phyloP scores from a whole-genome alignment of 1,284 basidiomycete genomes.

The Hypsizygus ulmarius region DNA sequence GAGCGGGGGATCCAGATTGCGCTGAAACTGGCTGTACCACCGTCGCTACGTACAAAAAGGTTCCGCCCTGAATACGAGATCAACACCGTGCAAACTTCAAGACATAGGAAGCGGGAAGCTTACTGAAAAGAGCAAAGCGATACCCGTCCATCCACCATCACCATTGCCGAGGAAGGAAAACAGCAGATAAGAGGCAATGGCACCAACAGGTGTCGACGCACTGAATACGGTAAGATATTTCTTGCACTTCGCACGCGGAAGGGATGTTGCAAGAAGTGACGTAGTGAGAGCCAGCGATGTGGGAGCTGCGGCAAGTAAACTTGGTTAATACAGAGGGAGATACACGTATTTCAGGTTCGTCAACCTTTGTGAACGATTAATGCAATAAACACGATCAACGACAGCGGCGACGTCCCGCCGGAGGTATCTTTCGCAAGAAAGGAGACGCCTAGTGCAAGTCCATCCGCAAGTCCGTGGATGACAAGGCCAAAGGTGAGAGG shows the following conservation, averaged over 20 bases:
- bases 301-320: slow-evolving; percentile 54
- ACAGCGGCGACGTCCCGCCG: slow-evolving; percentile 44
- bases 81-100: neutral
- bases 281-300: slow-evolving; percentile 83
- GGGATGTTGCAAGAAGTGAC: slow-evolving; percentile 71
- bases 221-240: slow-evolving; percentile 78
- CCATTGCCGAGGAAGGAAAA: slow-evolving; percentile 56
- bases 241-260: slow-evolving; percentile 67
- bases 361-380: slow-evolving; percentile 87
- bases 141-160: slow-evolving; percentile 61
- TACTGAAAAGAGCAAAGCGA: slow-evolving; percentile 78
- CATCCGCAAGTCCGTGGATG: slow-evolving; percentile 87
- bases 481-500: slow-evolving; percentile 82
- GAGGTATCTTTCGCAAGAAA: slow-evolving; percentile 39
- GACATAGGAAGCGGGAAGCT: slow-evolving; percentile 23
- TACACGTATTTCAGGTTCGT: slow-evolving; percentile 1
- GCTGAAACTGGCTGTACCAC: slow-evolving; percentile 76
- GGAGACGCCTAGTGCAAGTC: slow-evolving; percentile 84
- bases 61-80: slow-evolving; percentile 67
- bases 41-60: slow-evolving; percentile 93
- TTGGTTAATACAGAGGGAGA: slow-evolving; percentile 1
- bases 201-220: slow-evolving; percentile 74
- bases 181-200: slow-evolving; percentile 66
- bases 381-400: slow-evolving; percentile 83
- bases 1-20: slow-evolving; percentile 34